A percentile compares a stretch with the other conserved stretches of the same genome.
Conservation (phyloP, 768 basidiomycete species). For the Hirschioporus abietinus region DNA sequence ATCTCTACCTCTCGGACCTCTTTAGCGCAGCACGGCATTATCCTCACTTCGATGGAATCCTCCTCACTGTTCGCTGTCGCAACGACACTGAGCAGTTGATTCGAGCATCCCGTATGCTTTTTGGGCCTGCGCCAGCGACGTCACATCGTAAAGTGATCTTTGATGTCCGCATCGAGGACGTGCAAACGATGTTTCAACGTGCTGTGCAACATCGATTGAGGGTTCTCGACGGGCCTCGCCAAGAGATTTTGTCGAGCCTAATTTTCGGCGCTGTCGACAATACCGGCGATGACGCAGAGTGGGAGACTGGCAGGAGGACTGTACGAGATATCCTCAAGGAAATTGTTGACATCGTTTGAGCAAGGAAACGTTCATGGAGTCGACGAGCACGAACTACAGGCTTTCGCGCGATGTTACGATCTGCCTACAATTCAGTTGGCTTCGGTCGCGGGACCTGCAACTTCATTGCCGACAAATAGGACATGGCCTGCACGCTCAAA, state of each 20-base stretch:
- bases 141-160: conserved; percentile 27
- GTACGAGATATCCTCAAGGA: conserved; percentile 7
- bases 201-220: conserved; percentile 72
- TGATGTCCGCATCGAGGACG: conserved; percentile 70
- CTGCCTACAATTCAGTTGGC: not conserved
- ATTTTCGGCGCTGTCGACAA: conserved; percentile 45
- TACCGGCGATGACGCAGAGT: not conserved
- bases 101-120: conserved; percentile 61
- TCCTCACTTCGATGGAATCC: conserved; percentile 58
- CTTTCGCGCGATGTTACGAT: not conserved
- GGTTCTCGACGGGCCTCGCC: conserved; percentile 62
- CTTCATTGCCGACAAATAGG: conserved; percentile 59
- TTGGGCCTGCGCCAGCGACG: conserved; percentile 2
- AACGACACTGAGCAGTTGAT: conserved; percentile 64
- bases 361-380: not conserved
- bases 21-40: conserved; percentile 73
- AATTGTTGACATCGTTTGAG: conserved; percentile 3
- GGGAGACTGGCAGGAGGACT: conserved; percentile 3
- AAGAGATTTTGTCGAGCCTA: conserved; percentile 62
- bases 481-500: conserved; percentile 64
- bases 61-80: conserved; percentile 56
- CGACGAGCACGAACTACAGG: not conserved
- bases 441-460: not conserved
- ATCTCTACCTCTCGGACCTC: conserved; percentile 65
- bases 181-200: conserved; percentile 67